These are phyloP conservation scores for Phytophthora tubulina DNA, from an alignment of 352 stramenopile genomes.

Conservation along the genomic window DNA sequence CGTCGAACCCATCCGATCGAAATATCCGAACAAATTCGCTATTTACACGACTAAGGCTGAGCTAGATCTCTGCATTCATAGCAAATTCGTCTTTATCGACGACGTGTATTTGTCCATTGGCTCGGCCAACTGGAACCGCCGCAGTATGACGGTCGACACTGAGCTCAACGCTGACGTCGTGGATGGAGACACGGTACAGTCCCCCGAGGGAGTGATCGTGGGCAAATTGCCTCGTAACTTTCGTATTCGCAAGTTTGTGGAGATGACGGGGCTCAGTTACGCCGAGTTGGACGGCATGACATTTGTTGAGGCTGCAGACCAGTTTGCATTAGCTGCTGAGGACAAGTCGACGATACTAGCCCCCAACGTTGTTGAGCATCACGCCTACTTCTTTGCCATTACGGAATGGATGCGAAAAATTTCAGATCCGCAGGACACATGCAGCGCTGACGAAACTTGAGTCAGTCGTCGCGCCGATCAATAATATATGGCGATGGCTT, in stretches of 20 bases:
- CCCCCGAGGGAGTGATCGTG: constrained; percentile 42
- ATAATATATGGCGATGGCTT: too few relatives aligned
- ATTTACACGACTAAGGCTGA: constrained; percentile 51
- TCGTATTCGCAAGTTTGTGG: constrained; percentile 69
- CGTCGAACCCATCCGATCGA: constrained; percentile 49
- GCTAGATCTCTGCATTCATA: constrained; percentile 62
- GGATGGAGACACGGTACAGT: constrained; percentile 41
- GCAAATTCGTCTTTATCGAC: constrained; percentile 66
- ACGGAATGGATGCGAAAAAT: constrained; percentile 26
- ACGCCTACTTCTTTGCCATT: constrained; percentile 32
- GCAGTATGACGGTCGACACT: constrained; percentile 55
- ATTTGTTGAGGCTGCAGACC: constrained; percentile 57
- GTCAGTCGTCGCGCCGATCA: too few relatives aligned
- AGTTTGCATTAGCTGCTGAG: constrained; percentile 8
- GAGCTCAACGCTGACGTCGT: constrained; percentile 67
- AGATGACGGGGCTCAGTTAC: constrained; percentile 58
- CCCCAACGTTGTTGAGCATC: constrained; percentile 32
- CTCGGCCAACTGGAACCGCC: constrained; percentile 69
- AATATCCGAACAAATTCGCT: constrained; percentile 36
- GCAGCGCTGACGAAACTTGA: constrained; percentile 4
- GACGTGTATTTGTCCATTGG: constrained; percentile 68
- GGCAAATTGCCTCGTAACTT: constrained; percentile 58
- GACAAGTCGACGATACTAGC: constrained; percentile 34
- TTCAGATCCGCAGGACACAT: constrained; percentile 30
- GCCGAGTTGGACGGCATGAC: constrained; percentile 57